Evolutionary conservation across 108 stramenopile genomes (phyloP).

Genomic region (Fistulifera pelliculosa): DNA sequence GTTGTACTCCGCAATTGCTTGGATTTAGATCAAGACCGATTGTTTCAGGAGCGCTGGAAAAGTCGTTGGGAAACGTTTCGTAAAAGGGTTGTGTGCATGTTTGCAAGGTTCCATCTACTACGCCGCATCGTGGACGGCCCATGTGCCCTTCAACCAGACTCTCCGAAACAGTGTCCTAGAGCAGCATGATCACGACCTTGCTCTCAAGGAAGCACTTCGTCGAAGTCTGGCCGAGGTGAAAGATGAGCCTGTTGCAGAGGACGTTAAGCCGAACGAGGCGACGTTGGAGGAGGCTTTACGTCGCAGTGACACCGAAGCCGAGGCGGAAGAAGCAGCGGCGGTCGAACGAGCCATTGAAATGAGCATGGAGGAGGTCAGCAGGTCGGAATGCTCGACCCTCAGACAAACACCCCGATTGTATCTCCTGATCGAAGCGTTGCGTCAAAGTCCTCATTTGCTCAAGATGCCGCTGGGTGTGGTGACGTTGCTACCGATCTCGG

Average conservation of each 20-base stretch:
- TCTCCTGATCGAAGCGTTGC: no score
- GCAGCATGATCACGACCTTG: slow-evolving; percentile 18
- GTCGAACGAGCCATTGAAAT: neutral
- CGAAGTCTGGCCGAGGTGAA: slow-evolving; percentile 33
- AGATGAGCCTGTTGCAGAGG: slow-evolving; percentile 1
- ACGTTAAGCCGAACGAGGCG: neutral
- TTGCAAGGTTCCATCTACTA: no score
- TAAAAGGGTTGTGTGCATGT: neutral
- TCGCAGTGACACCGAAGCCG: neutral
- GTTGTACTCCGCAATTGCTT: neutral
- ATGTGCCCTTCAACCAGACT: no score
- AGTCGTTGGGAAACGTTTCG: neutral
- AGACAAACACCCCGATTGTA: no score
- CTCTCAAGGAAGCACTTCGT: slow-evolving; percentile 53
- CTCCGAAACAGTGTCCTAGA: no score
- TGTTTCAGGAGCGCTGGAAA: slow-evolving; percentile 63
- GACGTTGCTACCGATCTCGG: slow-evolving; percentile 67
- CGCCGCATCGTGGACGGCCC: no score
- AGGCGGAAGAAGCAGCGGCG: neutral
- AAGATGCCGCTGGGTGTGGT: slow-evolving; percentile 64
- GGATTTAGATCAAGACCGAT: slow-evolving; percentile 43
- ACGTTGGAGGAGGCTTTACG: neutral
- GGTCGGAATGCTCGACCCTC: neutral
- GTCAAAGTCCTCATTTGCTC: slow-evolving; percentile 32
- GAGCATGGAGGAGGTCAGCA: slow-evolving; percentile 5